phyloP scores from a whole-genome alignment of 2,329 filamentous ascomycete species.

The Domatiomyces catenatus region DNA sequence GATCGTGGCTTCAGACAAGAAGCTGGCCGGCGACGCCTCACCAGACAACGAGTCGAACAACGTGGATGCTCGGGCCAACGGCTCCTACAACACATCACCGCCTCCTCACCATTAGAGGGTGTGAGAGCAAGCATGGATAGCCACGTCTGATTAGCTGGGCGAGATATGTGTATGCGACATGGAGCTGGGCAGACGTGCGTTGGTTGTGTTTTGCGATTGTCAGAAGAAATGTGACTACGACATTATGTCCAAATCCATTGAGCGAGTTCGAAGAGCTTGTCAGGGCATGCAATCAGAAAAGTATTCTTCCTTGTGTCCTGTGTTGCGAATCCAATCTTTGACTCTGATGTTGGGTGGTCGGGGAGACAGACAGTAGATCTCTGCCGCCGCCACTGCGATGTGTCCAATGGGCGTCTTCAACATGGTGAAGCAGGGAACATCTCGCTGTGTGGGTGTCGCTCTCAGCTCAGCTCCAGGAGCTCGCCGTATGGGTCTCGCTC shows the following conservation, averaged over 20 bases:
- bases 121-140: background rate
- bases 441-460: too few species aligned
- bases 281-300: too few species aligned
- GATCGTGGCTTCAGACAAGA: constrained; percentile 17
- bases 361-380: too few species aligned
- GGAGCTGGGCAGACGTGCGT: background rate
- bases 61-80: constrained; percentile 13
- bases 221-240: background rate
- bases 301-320: too few species aligned
- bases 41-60: constrained; percentile 14
- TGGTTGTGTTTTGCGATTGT: background rate
- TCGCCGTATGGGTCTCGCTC: too few species aligned
- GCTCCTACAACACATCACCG: constrained; percentile 16
- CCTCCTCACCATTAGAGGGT: constrained; percentile 2
- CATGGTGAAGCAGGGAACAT: background rate
- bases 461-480: too few species aligned
- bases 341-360: too few species aligned
- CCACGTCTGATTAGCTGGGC: background rate
- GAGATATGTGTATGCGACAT: background rate
- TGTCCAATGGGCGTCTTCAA: background rate
- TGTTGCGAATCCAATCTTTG: too few species aligned
- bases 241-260: background rate
- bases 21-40: constrained; percentile 15
- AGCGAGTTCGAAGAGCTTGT: background rate
- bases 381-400: background rate